Evolutionary conservation across 768 basidiomycete genomes (phyloP), one percentile per base, ranked within the genome.

Genomic region (Cyclocybe cylindracea): DNA sequence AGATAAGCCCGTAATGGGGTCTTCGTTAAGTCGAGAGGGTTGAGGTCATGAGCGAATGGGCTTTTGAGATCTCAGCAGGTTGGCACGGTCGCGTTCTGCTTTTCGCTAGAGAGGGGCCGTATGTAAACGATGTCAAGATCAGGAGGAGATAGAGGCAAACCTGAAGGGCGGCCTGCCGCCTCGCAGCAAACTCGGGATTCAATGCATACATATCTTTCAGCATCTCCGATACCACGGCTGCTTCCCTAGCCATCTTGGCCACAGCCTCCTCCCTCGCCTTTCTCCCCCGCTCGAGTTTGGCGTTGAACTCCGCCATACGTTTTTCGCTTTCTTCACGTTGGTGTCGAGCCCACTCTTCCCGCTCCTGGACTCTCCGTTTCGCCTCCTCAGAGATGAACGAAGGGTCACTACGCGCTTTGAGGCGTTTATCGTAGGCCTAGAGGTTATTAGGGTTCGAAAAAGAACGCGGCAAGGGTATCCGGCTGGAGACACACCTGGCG

Each of bases 141-240:
- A 34, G 35, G 39, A 14, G 35, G 8, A 43, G 29, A 39, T 5
- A 41, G 38, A n/a, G 24, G 60, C 72, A 52, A 54, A 84, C 86
- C 71, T 77, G 70, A 55, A 79, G 69, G 3, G 75, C 75, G 48
- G 76, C 77, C 59, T 74, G 73, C 62, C 75, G 74, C 47, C 86
- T 76, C 16, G 72, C 73, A 54, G 80, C 77, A 79, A 85, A 85
- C 53, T 86, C 86, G 35, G 86, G 86, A 58, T 79, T 83, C 48
- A 71, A 65, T 37, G 76, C 70, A 50, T 79, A 71, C 51, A 87
- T 72, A 37, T 81, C 80, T 37, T 78, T 72, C 42, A 86, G 70
- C 60, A 86, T 75, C 38, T 80, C 77, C 37, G 79, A 74, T 2
- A 80, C 77, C 62, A 84, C 68, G 41, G 68, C 65, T 5, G 70